Evolutionary conservation across 75 land plant species (phyloP).

Genomic region (Gnetum montanum): DNA sequence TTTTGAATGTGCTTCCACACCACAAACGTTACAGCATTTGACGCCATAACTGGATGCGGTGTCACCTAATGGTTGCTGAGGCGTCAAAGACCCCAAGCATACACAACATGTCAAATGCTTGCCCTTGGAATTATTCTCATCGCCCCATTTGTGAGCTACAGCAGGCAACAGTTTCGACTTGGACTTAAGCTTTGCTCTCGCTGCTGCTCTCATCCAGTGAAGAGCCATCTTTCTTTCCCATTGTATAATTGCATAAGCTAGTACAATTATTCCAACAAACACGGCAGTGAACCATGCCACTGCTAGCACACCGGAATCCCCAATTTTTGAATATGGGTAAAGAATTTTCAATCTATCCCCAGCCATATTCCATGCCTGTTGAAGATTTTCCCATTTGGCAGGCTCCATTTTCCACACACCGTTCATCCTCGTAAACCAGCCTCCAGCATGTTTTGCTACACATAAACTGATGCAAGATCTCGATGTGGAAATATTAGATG

Average conservation of each 20-base stretch:
- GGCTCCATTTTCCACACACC: too few relatives aligned
- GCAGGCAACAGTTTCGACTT: conserved; percentile 31
- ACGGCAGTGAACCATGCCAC: conserved; percentile 33
- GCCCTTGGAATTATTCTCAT: conserved; percentile 47
- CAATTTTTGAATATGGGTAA: not conserved
- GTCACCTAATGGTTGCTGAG: conserved; percentile 48
- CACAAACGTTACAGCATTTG: conserved; percentile 58
- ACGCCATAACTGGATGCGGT: conserved; percentile 35
- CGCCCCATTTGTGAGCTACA: conserved; percentile 55
- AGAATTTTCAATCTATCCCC: not conserved
- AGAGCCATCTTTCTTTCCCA: conserved; percentile 56
- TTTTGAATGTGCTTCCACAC: conserved; percentile 60
- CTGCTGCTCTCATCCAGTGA: conserved; percentile 64
- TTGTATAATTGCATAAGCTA: conserved; percentile 43
- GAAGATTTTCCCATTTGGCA: not conserved
- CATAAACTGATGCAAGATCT: not conserved
- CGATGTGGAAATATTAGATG: not conserved
- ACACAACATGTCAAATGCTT: conserved; percentile 68
- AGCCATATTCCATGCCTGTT: not conserved
- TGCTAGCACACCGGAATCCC: conserved; percentile 25
- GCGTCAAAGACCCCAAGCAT: conserved; percentile 53
- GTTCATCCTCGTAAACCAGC: too few relatives aligned
- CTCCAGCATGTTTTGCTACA: not conserved
- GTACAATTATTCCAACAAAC: conserved; percentile 37
- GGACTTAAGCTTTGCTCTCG: conserved; percentile 54